A percentile compares a stretch with the other conserved stretches of the same genome.
These are phyloP conservation scores for Murraya paniculata DNA, from an alignment of 345 rosid genomes.

Conservation along the genomic window DNA sequence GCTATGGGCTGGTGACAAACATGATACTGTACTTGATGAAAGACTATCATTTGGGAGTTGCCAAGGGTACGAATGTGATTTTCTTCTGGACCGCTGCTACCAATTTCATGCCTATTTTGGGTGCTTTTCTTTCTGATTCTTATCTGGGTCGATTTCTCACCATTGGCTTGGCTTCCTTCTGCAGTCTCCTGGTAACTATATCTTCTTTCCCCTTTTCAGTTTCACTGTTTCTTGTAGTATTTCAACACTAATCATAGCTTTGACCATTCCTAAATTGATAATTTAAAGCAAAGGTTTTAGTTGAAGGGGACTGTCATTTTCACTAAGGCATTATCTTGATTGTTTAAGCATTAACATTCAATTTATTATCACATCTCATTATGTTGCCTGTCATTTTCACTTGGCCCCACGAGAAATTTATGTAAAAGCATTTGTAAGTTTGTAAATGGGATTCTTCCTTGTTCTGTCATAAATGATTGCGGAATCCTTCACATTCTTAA, in stretches of 20 bases:
- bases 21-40: constrained; percentile 62
- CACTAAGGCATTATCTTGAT: background rate
- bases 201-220: background rate
- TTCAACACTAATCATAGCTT: background rate
- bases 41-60: constrained; percentile 52
- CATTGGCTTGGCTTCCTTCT: constrained; percentile 60
- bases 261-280: background rate
- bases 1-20: constrained; percentile 67
- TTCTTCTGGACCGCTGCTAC: constrained; percentile 71
- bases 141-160: constrained; percentile 71
- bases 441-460: background rate
- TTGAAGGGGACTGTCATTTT: background rate
- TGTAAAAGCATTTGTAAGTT: no score
- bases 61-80: constrained; percentile 57
- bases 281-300: background rate
- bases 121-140: constrained; percentile 76
- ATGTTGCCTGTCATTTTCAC: background rate
- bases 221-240: background rate
- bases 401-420: background rate
- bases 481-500: background rate
- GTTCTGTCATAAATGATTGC: background rate
- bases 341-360: background rate
- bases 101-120: constrained; percentile 55
- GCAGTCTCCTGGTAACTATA: constrained; percentile 50
- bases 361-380: background rate